These are phyloP conservation scores for Marasmius tenuissimus DNA, from an alignment of 1,284 basidiomycete genomes.

Conservation along the genomic window DNA sequence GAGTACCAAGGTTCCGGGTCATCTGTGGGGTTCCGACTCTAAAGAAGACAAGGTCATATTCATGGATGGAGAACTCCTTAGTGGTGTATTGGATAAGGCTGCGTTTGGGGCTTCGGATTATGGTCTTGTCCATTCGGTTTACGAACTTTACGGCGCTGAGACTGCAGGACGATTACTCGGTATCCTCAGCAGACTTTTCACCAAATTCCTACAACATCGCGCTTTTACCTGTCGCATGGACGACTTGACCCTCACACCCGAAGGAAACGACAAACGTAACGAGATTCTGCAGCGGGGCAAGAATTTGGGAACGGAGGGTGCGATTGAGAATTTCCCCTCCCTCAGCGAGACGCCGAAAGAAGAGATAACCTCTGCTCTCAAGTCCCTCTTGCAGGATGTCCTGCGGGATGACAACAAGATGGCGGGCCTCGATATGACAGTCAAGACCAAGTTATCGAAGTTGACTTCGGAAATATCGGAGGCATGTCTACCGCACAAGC, in stretches of 20 bases:
- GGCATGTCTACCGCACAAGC: conserved; percentile 85
- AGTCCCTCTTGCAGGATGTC: conserved; percentile 84
- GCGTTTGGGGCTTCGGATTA: conserved; percentile 97
- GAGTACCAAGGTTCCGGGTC: conserved; percentile 85
- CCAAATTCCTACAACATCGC: conserved; percentile 95
- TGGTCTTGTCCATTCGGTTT: conserved; percentile 97
- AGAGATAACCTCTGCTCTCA: conserved; percentile 54
- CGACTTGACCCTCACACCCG: conserved; percentile 87
- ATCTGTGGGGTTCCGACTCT: conserved; percentile 80
- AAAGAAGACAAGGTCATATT: conserved; percentile 89
- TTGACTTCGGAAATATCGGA: conserved; percentile 92
- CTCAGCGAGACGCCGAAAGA: conserved; percentile 48
- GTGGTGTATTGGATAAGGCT: conserved; percentile 95
- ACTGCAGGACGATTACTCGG: conserved; percentile 91
- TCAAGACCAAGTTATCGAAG: conserved; percentile 83
- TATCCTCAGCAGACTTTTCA: conserved; percentile 91
- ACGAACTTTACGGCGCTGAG: conserved; percentile 95
- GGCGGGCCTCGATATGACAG: conserved; percentile 91
- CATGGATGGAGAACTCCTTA: conserved; percentile 90
- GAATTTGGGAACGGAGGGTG: conserved; percentile 82
- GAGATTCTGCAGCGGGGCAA: conserved; percentile 71
- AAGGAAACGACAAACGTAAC: conserved; percentile 75
- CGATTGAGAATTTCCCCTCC: conserved; percentile 88
- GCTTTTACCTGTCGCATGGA: conserved; percentile 99
- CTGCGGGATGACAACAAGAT: conserved; percentile 97